Evolutionary conservation across 2,329 filamentous ascomycete genomes (phyloP).

Genomic region (Aspergillus sp.): DNA sequence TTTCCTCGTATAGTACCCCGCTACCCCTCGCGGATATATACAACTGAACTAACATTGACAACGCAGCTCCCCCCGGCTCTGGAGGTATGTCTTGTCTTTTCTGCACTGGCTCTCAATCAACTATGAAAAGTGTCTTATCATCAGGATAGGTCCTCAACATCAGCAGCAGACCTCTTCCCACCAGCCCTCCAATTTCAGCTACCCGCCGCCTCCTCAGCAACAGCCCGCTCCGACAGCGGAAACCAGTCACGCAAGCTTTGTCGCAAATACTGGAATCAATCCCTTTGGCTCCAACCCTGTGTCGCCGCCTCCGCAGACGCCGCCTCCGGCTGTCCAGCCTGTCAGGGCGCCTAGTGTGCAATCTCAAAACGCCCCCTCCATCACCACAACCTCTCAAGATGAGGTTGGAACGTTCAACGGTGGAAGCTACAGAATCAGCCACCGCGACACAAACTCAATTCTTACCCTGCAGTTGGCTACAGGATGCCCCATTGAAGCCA

Average conservation of each 20-base stretch:
- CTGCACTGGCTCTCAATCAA: conserved; percentile 12
- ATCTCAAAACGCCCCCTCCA: conserved; percentile 3
- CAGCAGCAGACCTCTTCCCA: background rate
- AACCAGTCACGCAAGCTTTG: conserved; percentile 9
- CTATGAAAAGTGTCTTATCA: background rate
- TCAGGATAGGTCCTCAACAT: background rate
- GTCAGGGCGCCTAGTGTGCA: conserved; percentile 11
- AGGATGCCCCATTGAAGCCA: conserved; percentile 77
- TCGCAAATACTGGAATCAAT: conserved; percentile 2
- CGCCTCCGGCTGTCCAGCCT: conserved; percentile 8
- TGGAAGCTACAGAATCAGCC: conserved; percentile 88
- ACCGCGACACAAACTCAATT: conserved; percentile 86
- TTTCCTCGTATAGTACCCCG: conserved; percentile 11
- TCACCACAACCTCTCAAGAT: conserved; percentile 59
- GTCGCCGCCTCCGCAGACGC: conserved; percentile 8
- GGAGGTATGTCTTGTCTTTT: conserved; percentile 12
- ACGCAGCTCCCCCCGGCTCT: conserved; percentile 10
- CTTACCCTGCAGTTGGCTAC: conserved; percentile 86
- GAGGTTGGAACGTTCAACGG: conserved; percentile 97
- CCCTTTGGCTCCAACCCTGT: background rate
- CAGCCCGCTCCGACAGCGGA: conserved; percentile 16
- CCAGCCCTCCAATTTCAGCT: conserved; percentile 20
- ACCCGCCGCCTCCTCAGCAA: conserved; percentile 24
- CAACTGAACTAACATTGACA: background rate
- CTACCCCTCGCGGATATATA: background rate